A percentile compares a stretch with the other conserved stretches of the same genome.
phyloP scores from a whole-genome alignment of 257 asterid genomes.

The Solanum paucissectum region DNA sequence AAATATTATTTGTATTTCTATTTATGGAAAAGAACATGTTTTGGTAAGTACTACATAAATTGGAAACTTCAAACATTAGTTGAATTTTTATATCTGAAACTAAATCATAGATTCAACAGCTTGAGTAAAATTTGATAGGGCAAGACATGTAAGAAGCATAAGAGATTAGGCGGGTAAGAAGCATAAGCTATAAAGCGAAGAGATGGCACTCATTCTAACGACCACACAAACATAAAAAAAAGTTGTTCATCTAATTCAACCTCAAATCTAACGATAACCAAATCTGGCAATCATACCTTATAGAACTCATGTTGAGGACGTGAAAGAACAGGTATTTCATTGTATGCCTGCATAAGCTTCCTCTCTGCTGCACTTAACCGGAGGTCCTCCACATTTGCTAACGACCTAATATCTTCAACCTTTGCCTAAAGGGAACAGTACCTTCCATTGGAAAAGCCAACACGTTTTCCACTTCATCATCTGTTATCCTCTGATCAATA shows the following conservation, averaged over 20 bases:
- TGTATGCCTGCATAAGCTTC: neutral
- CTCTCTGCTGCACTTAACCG: neutral
- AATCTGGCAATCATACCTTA: conserved; percentile 13
- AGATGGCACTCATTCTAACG: neutral
- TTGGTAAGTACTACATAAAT: too few species aligned
- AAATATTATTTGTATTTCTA: too few species aligned
- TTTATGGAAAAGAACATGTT: too few species aligned
- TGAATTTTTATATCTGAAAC: too few species aligned
- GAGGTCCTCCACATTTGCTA: conserved; percentile 7
- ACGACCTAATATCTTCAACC: conserved; percentile 66
- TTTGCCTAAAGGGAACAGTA: neutral
- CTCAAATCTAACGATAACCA: neutral
- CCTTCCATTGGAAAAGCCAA: conserved; percentile 46
- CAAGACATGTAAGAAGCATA: too few species aligned
- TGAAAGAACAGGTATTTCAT: conserved; percentile 37
- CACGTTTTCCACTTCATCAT: conserved; percentile 62
- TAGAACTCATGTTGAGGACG: conserved; percentile 85
- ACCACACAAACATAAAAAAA: neutral
- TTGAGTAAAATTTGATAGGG: too few species aligned
- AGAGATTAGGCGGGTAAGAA: too few species aligned
- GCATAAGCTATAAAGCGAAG: neutral
- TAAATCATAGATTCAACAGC: too few species aligned
- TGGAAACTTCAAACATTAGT: too few species aligned
- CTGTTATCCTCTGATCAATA: conserved; percentile 18
- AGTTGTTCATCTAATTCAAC: neutral